Base-by-base conservation (phyloP, 2,329 filamentous ascomycete genomes). In the Biscogniauxia sp. region DNA sequence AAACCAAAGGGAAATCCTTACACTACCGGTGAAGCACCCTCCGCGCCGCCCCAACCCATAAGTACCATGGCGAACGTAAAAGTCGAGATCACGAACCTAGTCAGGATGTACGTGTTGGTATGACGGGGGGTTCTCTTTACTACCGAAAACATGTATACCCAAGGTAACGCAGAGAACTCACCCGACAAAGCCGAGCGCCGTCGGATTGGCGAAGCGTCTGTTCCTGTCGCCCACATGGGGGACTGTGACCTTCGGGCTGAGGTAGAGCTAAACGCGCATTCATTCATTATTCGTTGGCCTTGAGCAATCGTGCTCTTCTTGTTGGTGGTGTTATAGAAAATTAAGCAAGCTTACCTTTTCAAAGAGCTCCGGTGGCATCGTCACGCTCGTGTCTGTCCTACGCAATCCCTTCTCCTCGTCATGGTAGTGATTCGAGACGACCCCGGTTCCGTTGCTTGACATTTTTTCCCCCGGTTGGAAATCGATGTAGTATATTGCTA, bases 321-420 rank as follows among this genome's bases (percentile, higher is more conserved):
- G n/a, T n/a, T n/a, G n/a, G 23, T 5, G 23, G 23, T 23, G 23
- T 23, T 23, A n/a, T 23, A 23, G 5, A 2, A 23, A 23, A 5
- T 3, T 23, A 23, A 5, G 23, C 23, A 23, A 23, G 5, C 23
- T 23, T 54, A 69, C 70, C 63, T 75, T 76, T 62, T 76, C 74
- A 49, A 77, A 77, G 5, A 77, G 71, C 67, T 76, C 74, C 13
- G 73, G 74, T 1, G 74, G 74, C 72, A 76, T 76, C 11, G 74
- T 76, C 25, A 77, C 74, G 7, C 67, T 68, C 2, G 75, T 76
- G 0, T 70, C 68, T 0, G 74, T 72, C 28, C 71, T 64, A 52
- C 72, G 66, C 32, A 77, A 65, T 20, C 72, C 74, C 59, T 74
- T 76, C 54, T 77, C 74, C 55, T 73, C 69, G 57, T 76, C 74